These are phyloP conservation scores for Penicilliopsis zonata DNA, from an alignment of 495 filamentous ascomycete species.

Conservation along the genomic window DNA sequence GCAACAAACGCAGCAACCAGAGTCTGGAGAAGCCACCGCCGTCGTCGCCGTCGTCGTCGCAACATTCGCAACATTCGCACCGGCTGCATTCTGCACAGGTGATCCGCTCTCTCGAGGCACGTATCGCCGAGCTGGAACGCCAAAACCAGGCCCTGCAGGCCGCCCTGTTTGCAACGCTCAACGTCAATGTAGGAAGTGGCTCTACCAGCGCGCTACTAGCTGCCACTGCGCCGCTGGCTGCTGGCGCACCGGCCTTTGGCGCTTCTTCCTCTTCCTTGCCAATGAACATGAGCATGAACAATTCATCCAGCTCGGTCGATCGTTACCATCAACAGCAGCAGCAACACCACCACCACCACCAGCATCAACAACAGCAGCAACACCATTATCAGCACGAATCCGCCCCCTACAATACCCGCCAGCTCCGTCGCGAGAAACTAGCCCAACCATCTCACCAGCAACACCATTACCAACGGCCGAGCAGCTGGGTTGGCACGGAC, in stretches of 20 bases:
- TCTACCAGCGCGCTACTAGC: constrained; percentile 13
- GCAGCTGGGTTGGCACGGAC: constrained; percentile 20
- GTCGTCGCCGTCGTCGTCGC: constrained; percentile 11
- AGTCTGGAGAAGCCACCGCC: constrained; percentile 13
- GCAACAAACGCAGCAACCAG: constrained; percentile 10
- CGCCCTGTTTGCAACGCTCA: constrained; percentile 28
- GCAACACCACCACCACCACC: too few species aligned
- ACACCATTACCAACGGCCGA: constrained; percentile 10
- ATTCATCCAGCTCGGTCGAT: constrained; percentile 6
- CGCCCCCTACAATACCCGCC: neutral
- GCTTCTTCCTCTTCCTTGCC: constrained; percentile 11
- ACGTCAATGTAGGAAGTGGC: constrained; percentile 13
- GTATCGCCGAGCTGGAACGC: constrained; percentile 28
- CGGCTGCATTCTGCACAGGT: constrained; percentile 7
- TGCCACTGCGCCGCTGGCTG: constrained; percentile 7
- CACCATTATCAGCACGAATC: too few species aligned
- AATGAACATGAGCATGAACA: too few species aligned
- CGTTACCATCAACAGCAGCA: too few species aligned
- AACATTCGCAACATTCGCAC: constrained; percentile 13
- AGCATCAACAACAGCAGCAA: too few species aligned
- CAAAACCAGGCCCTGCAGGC: constrained; percentile 36
- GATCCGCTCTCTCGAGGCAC: constrained; percentile 19
- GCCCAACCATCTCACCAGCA: neutral
- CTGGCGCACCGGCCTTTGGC: neutral
- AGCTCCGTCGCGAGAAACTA: neutral